These are phyloP conservation scores for Leptodontidium sp. DNA, from an alignment of 2,329 filamentous ascomycete species.

Conservation along the genomic window DNA sequence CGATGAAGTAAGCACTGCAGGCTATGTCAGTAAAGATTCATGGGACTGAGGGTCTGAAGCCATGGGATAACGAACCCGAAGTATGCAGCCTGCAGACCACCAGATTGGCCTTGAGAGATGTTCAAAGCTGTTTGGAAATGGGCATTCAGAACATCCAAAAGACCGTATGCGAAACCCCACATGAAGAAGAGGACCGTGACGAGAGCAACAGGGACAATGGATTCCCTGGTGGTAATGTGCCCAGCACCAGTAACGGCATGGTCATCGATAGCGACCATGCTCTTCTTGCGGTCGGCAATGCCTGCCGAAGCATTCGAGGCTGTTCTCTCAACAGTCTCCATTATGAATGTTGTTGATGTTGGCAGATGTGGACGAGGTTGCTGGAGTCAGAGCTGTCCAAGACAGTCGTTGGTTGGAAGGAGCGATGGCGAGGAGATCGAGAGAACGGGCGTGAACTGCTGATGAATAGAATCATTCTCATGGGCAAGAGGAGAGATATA, in stretches of 20 bases:
- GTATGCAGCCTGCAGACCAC: conserved; percentile 75
- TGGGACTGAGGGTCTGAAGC: not conserved
- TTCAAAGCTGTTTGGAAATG: conserved; percentile 62
- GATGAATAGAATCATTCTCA: not conserved
- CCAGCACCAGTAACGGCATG: conserved; percentile 67
- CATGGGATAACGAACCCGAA: conserved; percentile 52
- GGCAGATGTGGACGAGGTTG: not conserved
- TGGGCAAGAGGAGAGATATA: conserved; percentile 10
- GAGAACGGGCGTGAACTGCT: conserved; percentile 4
- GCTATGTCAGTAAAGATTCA: not conserved
- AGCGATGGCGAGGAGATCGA: not conserved
- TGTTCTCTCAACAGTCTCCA: conserved; percentile 9
- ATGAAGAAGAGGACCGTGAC: conserved; percentile 85
- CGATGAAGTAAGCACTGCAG: conserved; percentile 71
- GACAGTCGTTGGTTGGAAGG: not conserved
- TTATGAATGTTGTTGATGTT: not conserved
- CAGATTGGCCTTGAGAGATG: conserved; percentile 63
- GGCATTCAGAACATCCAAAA: conserved; percentile 80
- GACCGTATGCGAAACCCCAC: conserved; percentile 89
- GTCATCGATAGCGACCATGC: conserved; percentile 56
- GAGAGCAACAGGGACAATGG: conserved; percentile 53
- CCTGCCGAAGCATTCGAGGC: conserved; percentile 7
- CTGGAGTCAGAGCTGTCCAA: not conserved
- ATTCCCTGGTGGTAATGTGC: conserved; percentile 73
- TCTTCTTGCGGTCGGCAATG: not conserved